Conservation (phyloP, 805 yeast species). For the Wickerhamomyces canadensis region DNA sequence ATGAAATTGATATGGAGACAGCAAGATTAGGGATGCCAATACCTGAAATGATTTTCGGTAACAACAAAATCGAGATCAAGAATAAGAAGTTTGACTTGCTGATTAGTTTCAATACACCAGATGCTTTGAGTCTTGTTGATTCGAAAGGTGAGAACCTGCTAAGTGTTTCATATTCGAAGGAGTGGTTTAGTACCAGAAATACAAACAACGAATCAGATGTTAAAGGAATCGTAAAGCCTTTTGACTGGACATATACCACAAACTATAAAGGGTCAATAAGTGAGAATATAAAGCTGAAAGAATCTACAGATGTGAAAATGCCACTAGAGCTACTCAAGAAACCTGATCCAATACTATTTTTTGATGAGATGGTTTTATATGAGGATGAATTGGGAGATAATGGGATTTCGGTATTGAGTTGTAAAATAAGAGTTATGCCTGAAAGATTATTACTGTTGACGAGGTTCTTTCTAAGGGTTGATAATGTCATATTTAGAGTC, state of each 20-base stretch:
- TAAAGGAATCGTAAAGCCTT: constrained; percentile 67
- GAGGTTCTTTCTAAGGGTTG: constrained; percentile 82
- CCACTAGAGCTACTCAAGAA: constrained; percentile 66
- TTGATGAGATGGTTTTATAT: constrained; percentile 80
- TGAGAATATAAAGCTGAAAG: constrained; percentile 14
- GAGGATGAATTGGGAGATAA: constrained; percentile 98
- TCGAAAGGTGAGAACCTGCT: constrained; percentile 47
- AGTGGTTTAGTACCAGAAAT: constrained; percentile 53
- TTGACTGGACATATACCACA: constrained; percentile 95
- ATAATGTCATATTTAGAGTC: constrained; percentile 78
- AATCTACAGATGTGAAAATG: constrained; percentile 34
- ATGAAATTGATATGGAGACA: constrained; percentile 62
- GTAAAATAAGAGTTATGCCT: constrained; percentile 86
- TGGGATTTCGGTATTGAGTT: constrained; percentile 75
- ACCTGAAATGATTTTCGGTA: constrained; percentile 98
- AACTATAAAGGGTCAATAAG: constrained; percentile 59
- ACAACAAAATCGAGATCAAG: constrained; percentile 55
- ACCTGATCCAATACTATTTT: constrained; percentile 84
- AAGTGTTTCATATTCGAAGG: constrained; percentile 80
- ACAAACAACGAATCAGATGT: constrained; percentile 34
- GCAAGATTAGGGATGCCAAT: constrained; percentile 68
- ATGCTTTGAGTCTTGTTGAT: constrained; percentile 60
- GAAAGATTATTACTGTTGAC: constrained; percentile 67
- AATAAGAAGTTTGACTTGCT: constrained; percentile 35
- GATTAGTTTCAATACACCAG: constrained; percentile 69